phyloP scores from a whole-genome alignment of 441 rosid genomes.

The Gossypium gossypioides region DNA sequence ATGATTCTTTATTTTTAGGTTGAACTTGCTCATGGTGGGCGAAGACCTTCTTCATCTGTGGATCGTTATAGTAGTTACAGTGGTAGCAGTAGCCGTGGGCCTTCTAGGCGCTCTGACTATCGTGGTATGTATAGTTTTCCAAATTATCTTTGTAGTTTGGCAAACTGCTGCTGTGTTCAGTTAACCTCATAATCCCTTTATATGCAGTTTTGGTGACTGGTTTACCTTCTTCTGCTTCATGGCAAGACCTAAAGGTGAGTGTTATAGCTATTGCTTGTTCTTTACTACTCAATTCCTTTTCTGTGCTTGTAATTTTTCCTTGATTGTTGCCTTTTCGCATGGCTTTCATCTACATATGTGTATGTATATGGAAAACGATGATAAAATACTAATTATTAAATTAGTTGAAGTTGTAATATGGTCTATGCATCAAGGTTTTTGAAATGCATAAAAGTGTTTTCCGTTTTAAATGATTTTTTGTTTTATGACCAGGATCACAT shows the following conservation, averaged over 20 bases:
- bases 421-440: background rate
- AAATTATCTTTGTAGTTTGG: background rate
- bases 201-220: constrained; percentile 77
- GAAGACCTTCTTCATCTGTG: constrained; percentile 62
- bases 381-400: background rate
- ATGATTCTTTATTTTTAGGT: constrained; percentile 34
- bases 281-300: background rate
- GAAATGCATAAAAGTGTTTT: background rate
- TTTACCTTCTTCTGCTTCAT: constrained; percentile 84
- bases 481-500: constrained; percentile 65
- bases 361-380: background rate
- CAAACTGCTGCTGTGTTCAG: background rate
- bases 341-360: background rate
- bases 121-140: constrained; percentile 46
- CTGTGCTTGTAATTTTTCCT: background rate
- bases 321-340: background rate
- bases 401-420: background rate
- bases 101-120: constrained; percentile 70
- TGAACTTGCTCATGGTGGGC: constrained; percentile 84
- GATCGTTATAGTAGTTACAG: constrained; percentile 66
- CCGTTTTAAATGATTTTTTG: background rate
- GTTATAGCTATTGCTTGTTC: background rate
- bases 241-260: constrained; percentile 92
- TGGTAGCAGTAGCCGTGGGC: constrained; percentile 54
- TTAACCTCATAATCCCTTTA: constrained; percentile 4